A percentile compares a stretch with the other conserved stretches of the same genome.
Conservation (phyloP, 169 alveolate species). For the Eimeria necatrix region DNA sequence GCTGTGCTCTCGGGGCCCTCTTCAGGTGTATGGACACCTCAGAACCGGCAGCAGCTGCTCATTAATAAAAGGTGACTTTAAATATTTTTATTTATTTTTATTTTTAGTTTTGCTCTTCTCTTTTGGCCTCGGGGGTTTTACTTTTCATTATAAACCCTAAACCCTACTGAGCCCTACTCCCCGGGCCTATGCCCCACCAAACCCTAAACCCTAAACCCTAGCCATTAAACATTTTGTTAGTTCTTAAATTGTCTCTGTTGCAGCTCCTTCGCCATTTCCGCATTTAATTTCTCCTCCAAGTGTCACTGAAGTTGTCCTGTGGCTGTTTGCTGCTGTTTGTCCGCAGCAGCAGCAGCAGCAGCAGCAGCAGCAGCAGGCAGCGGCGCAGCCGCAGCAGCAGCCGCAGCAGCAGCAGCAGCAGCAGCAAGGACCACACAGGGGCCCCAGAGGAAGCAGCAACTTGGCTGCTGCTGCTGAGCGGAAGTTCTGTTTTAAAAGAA, state of each 20-base stretch:
- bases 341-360: not conserved
- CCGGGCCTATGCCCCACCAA: too few species aligned
- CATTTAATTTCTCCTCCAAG: not conserved
- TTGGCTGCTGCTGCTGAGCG: conserved; percentile 43
- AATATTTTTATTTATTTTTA: too few species aligned
- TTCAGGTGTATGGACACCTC: conserved; percentile 42
- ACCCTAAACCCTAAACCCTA: too few species aligned
- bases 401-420: not conserved
- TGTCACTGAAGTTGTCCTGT: not conserved
- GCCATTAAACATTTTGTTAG: too few species aligned
- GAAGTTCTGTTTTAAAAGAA: not conserved
- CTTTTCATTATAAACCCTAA: too few species aligned
- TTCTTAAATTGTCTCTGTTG: too few species aligned
- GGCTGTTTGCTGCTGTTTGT: not conserved
- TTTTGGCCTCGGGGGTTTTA: not conserved
- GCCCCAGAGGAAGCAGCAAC: conserved; percentile 12
- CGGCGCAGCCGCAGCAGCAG: not conserved
- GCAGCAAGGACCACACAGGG: not conserved
- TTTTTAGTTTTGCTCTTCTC: too few species aligned
- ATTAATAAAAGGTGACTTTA: not conserved
- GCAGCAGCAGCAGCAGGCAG: conserved; percentile 38
- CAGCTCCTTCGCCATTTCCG: too few species aligned
- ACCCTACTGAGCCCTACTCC: too few species aligned
- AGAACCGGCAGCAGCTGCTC: conserved; percentile 35
- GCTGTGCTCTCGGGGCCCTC: conserved; percentile 33